Percentiles rank a stretch among this genome's conserved stretches.
Conservation (phyloP, 495 filamentous ascomycete genomes). For the Neohortaea acidophila region DNA sequence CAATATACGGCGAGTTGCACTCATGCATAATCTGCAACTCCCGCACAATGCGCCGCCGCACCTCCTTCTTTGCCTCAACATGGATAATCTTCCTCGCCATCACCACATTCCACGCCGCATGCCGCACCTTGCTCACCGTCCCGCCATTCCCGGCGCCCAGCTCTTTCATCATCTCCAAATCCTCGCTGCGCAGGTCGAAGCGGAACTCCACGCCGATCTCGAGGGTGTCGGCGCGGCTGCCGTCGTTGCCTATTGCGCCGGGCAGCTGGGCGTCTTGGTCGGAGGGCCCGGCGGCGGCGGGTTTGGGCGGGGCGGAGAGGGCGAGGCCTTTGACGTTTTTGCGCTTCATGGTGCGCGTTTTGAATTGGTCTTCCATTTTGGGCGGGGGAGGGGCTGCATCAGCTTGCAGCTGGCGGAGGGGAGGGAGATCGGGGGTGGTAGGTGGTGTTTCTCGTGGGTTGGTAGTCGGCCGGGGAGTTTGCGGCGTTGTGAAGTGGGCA, state of each 20-base stretch:
- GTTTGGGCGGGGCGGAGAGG: constrained; percentile 49
- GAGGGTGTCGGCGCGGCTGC: constrained; percentile 55
- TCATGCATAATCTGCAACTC: constrained; percentile 97
- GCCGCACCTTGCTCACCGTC: constrained; percentile 93
- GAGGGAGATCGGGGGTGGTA: no score
- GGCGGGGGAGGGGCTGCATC: constrained; percentile 15
- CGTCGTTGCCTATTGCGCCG: constrained; percentile 45
- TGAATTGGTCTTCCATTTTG: constrained; percentile 72
- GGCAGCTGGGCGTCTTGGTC: constrained; percentile 44
- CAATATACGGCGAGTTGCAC: constrained; percentile 90
- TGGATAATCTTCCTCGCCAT: constrained; percentile 99
- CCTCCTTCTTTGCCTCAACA: constrained; percentile 91
- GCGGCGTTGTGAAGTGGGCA: no score
- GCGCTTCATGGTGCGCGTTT: constrained; percentile 83
- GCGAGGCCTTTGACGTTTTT: constrained; percentile 97
- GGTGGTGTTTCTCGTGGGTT: no score
- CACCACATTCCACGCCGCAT: constrained; percentile 82
- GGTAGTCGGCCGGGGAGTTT: no score
- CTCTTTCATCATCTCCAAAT: constrained; percentile 84
- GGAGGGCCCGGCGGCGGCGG: constrained; percentile 40
- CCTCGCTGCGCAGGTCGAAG: constrained; percentile 79
- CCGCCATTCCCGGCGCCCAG: constrained; percentile 93
- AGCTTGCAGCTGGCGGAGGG: no score
- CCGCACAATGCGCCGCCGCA: constrained; percentile 86
- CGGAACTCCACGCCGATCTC: constrained; percentile 97